Base-by-base conservation (phyloP, 176 grass and related monocot genomes). In the Tillandsia fasciculata region DNA sequence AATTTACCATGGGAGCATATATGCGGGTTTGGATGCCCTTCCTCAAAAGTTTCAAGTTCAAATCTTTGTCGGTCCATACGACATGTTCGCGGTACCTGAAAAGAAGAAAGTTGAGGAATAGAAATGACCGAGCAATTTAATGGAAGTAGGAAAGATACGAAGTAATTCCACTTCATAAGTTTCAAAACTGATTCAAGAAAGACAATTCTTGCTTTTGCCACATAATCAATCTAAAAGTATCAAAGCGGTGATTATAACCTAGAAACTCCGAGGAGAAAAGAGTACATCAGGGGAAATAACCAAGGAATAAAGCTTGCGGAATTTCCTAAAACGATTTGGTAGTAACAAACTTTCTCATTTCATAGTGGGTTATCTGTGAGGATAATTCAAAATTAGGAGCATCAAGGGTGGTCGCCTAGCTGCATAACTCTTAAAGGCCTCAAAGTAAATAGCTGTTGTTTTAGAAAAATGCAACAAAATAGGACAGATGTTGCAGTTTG, bases 41-140 rank as follows among this genome's bases (percentile, higher is more conserved):
- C 73, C 94, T 86, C 50, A 99, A 61, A 74, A 99, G 86, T 72
- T 99, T 99, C 63, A 99, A 83, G 67, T 90, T 99, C 11, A 76
- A 68, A 63, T 92, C 86, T 68, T 87, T 99, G 82, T 99, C 87
- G 8, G 67, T 90, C 94, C 94, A 99, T 28, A 90, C 77, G 61
- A 99, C 94, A 87, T 85, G 94, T 76, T 99, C 94, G 11, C 77
- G 84, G 33, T 81, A 99, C 94, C 94, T 99, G 80, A 73, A 71
- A 28, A 74, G 51, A 66, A 33, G 58, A 50, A 64, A 6, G 50
- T 48, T 72, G 66, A 63, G 13, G 52, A 51, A 51, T 49, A 75
- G 15, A 71, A 63, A 23, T 52, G 18, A 58, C 18, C 26, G 10
- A 50, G 6, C 53, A 74, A 15, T 58, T 33, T 4, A 15, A 12